Base-by-base conservation (phyloP, 805 yeast genomes). In the Millerago galiae region DNA sequence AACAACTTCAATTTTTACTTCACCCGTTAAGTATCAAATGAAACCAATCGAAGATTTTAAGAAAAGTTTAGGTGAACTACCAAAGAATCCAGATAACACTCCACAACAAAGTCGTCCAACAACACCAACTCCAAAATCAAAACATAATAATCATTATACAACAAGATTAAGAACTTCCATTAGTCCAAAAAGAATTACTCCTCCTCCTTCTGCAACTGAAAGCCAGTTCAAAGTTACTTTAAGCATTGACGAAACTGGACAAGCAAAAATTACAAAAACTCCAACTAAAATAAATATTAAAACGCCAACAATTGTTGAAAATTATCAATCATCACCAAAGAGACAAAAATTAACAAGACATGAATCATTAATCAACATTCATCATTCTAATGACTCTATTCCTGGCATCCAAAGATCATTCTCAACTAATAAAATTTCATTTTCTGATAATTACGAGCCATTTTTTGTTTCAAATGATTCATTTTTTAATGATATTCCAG, bases 221-320 rank as follows among this genome's bases (percentile, higher is more conserved):
- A 12, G 9, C 13, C n/a, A 12, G 2, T 56, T 45, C 21, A 46
- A 46, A 38, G 17, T 55, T 8, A 33, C 45, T 15, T 42, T 57
- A 35, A 40, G 44, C 17, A 43, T 56, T 35, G 60, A 57, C 43
- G 61, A 57, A 41, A 42, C 28, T 26, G 61, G 61, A 7, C 51
- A 51, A 33, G 61, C 61, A 2, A 43, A 36, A 35, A 35, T 57
- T 14, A 49, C 45, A 7, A 54, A 48, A 31, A 37, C 42, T 3
- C 35, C 29, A 13, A 14, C 40, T 4, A 17, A 18, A 8, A 26
- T 11, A 10, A 10, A 8, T 10, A 26, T 26, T 11, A 26, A 26
- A 26, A 11, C 28, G 3, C 28, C 28, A 26, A 26, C 7, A 7
- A 21, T 21, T 26, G 10, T 16, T 12, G 24, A 28, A 17, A 10